Base-by-base conservation (phyloP, 495 filamentous ascomycete genomes). In the Penicillium waksmanii region DNA sequence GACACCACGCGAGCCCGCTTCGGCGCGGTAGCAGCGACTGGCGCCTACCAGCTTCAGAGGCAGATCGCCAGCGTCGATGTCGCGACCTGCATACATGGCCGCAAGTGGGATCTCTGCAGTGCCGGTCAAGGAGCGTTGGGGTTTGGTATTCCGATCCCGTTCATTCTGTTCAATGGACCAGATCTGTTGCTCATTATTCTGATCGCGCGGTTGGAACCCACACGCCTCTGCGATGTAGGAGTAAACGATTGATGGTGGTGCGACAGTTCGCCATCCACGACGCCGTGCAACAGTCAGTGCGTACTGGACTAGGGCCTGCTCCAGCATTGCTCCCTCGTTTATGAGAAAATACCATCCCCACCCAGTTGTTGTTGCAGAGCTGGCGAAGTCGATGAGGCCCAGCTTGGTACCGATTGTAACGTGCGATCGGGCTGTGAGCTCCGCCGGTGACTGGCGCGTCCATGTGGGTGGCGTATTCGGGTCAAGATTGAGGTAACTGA, bases 331-430 rank as follows among this genome's bases (percentile, higher is more conserved):
- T 8, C 87, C 93, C 61, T 96, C 94, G 73, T 96, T 90, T 34
- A 87, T 81, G 0, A 98, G 85, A 72, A 89, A 97, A 74, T 98
- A 98, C 92, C 93, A 98, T 0, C 95, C 95, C 93, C 93, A 98
- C 15, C 95, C 95, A 35, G 87, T 90, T 18, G 90, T 87, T 9
- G 84, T 87, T 18, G 85, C 87, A 3, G 93, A 91, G 53, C 80
- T 84, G 11, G 87, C 79, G 66, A 98, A 97, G 74, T 98, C 96
- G 49, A 98, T 77, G 2, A 98, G 77, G 19, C 86, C 82, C 0
- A 98, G 83, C 61, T 89, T 84, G 2, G 84, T 78, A 23, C 96
- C 96, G 61, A 98, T 90, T 60, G 93, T 82, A 7, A 92, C 88
- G 71, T 98, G 95, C 0, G 89, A 91, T 21, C 78, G 78, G 23